phyloP scores from a whole-genome alignment of 441 rosid genomes.

The Sinapis alba region DNA sequence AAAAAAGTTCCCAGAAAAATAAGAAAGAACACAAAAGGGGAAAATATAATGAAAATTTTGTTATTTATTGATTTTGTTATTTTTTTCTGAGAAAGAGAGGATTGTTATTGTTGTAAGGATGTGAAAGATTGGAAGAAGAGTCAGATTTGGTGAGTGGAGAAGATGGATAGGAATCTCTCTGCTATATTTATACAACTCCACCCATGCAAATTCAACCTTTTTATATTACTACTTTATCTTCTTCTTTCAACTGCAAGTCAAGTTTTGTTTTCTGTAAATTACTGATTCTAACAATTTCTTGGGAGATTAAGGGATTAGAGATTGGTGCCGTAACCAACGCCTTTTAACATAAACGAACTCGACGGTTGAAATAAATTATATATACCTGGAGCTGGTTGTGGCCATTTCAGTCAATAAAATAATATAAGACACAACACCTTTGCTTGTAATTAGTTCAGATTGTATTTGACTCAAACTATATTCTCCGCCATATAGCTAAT shows the following conservation, averaged over 20 bases:
- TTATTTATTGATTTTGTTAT: too few relatives aligned
- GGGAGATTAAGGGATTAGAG: neutral
- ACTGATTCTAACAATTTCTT: neutral
- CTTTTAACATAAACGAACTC: neutral
- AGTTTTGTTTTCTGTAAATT: neutral
- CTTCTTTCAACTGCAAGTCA: neutral
- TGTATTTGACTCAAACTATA: slow-evolving; percentile 33
- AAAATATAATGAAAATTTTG: neutral
- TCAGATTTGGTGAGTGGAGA: neutral
- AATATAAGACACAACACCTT: slow-evolving; percentile 10
- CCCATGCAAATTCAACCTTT: neutral
- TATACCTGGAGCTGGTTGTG: slow-evolving; percentile 7
- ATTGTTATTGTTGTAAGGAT: too few relatives aligned
- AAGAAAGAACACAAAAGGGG: neutral
- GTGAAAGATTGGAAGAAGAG: neutral
- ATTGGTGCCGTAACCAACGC: neutral
- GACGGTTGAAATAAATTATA: slow-evolving; percentile 4
- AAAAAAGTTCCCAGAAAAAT: neutral
- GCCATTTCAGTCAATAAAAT: slow-evolving; percentile 18
- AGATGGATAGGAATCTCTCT: neutral
- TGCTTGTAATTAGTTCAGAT: slow-evolving; percentile 26
- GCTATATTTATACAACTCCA: neutral
- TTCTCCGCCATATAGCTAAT: slow-evolving; percentile 18
- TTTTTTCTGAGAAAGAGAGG: too few relatives aligned
- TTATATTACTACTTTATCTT: neutral